phyloP scores from a whole-genome alignment of 1,139 yeast genomes.

The Arxiozyma bovina region DNA sequence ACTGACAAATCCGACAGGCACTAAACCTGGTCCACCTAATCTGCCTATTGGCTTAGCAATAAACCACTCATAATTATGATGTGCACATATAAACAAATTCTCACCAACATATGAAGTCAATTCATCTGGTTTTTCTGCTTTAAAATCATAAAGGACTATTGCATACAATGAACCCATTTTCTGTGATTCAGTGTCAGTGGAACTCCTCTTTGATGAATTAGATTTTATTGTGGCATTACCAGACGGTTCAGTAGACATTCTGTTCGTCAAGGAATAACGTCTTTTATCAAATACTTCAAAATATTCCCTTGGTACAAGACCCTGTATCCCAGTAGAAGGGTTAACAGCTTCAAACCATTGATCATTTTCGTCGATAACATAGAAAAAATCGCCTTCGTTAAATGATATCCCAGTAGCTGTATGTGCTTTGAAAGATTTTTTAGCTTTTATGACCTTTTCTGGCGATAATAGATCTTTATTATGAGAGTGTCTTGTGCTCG shows the following conservation, averaged over 20 bases:
- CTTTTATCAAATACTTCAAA: conserved; percentile 69
- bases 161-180: conserved; percentile 45
- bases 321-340: conserved; percentile 67
- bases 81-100: conserved; percentile 86
- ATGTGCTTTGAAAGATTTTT: conserved; percentile 68
- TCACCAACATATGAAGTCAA: conserved; percentile 79
- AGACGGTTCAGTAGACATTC: conserved; percentile 8
- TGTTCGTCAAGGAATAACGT: conserved; percentile 20
- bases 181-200: conserved; percentile 11
- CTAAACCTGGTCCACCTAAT: conserved; percentile 93
- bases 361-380: conserved; percentile 57
- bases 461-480: conserved; percentile 36
- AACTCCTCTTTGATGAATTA: conserved; percentile 3
- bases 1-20: conserved; percentile 84
- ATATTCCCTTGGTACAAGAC: conserved; percentile 80
- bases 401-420: conserved; percentile 78
- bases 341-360: conserved; percentile 86
- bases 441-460: conserved; percentile 75
- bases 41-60: conserved; percentile 94
- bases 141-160: conserved; percentile 68
- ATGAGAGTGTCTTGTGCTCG: background rate
- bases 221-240: conserved; percentile 7
- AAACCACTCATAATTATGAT: conserved; percentile 93
- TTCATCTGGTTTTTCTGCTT: conserved; percentile 85
- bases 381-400: conserved; percentile 77